Evolutionary conservation across 2,329 filamentous ascomycete species (phyloP).

Genomic region (Cryphonectria japonica): DNA sequence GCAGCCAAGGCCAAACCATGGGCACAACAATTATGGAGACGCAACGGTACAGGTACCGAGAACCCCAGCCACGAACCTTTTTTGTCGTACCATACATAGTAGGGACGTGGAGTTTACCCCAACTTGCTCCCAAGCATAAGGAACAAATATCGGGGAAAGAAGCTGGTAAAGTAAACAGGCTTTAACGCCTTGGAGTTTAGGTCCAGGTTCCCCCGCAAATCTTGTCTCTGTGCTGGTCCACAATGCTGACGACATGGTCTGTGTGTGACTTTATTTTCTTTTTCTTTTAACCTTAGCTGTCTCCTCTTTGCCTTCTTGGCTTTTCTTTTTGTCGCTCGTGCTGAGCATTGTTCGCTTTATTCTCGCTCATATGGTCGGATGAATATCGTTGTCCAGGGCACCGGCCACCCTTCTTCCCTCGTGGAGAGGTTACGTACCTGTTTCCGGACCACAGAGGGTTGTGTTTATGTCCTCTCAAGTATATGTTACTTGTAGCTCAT

Average conservation of each 20-base stretch:
- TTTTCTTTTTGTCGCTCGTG: not conserved
- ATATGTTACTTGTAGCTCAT: not conserved
- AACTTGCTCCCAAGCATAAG: not conserved
- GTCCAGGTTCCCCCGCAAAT: not conserved
- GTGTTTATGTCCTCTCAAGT: not conserved
- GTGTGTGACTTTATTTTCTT: not conserved
- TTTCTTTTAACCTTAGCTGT: not conserved
- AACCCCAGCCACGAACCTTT: not conserved
- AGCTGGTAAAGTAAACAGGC: not conserved
- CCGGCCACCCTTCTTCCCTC: too few species aligned
- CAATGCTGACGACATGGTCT: conserved; percentile 7
- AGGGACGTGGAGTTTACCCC: not conserved
- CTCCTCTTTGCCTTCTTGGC: not conserved
- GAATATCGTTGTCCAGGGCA: not conserved
- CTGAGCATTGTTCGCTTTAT: not conserved
- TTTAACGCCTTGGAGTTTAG: not conserved
- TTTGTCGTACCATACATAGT: too few species aligned
- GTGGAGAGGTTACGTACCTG: too few species aligned
- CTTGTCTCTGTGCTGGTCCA: not conserved
- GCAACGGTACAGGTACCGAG: not conserved
- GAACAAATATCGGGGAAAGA: not conserved
- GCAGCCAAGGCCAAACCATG: too few species aligned
- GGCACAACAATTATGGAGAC: not conserved
- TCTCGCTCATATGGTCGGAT: not conserved
- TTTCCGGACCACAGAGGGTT: too few species aligned